These are phyloP conservation scores for Saxophila tyrrhenica DNA, from an alignment of 495 filamentous ascomycete species.

Conservation along the genomic window DNA sequence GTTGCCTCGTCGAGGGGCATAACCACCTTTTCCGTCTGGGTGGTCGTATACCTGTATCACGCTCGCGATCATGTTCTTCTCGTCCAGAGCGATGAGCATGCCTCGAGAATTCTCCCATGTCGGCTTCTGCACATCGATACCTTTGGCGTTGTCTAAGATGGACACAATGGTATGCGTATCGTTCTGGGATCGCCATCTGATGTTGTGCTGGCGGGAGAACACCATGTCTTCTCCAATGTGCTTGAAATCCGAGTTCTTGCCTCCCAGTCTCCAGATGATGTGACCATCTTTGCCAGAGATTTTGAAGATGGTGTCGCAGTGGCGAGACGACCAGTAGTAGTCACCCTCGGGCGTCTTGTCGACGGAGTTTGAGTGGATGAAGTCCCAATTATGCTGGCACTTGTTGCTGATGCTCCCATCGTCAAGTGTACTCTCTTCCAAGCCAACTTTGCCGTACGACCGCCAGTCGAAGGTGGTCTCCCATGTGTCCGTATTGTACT, in stretches of 20 bases:
- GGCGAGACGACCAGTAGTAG: slow-evolving; percentile 17
- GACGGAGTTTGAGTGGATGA: slow-evolving; percentile 19
- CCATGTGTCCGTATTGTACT: slow-evolving; percentile 1
- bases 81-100: slow-evolving; percentile 7
- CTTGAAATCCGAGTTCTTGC: slow-evolving; percentile 4
- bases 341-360: slow-evolving; percentile 16
- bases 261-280: slow-evolving; percentile 20
- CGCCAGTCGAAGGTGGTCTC: slow-evolving; percentile 7
- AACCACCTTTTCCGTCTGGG: not conserved
- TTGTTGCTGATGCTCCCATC: not conserved
- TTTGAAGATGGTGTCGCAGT: slow-evolving; percentile 15
- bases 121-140: not conserved
- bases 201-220: slow-evolving; percentile 14
- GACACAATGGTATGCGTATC: slow-evolving; percentile 8
- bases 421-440: slow-evolving; percentile 9
- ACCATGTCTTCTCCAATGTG: not conserved
- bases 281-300: slow-evolving; percentile 13
- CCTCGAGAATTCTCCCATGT: slow-evolving; percentile 4
- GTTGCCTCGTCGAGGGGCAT: slow-evolving; percentile 1
- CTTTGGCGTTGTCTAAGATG: slow-evolving; percentile 11
- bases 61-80: slow-evolving; percentile 3
- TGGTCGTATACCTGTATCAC: slow-evolving; percentile 1
- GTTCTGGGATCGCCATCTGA: slow-evolving; percentile 6
- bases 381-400: slow-evolving; percentile 5
- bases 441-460: not conserved